These are phyloP conservation scores for Epichloe amarillans DNA, from an alignment of 2,329 filamentous ascomycete species.

Conservation along the genomic window DNA sequence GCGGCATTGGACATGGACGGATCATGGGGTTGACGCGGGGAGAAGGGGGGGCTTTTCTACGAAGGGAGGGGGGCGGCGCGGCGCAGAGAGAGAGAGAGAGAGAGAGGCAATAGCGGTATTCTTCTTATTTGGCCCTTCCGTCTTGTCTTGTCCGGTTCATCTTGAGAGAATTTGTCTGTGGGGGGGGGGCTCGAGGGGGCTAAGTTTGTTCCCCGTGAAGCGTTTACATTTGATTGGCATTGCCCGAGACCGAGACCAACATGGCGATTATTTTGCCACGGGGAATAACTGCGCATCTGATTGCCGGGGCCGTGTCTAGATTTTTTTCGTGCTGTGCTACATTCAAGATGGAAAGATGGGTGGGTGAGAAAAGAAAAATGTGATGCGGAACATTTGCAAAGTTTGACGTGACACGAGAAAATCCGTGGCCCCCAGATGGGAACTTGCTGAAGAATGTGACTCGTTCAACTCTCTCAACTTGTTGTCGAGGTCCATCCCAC, in stretches of 20 bases:
- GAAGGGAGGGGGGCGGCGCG: neutral
- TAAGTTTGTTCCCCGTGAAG: no score
- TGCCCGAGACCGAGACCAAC: neutral
- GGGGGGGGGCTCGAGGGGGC: no score
- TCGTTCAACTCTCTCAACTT: neutral
- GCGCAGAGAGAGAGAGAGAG: no score
- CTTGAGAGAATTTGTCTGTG: no score
- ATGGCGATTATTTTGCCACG: neutral
- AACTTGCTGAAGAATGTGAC: neutral
- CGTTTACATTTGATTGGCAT: no score
- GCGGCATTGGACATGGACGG: neutral
- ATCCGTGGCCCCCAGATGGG: neutral
- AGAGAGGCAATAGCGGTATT: no score
- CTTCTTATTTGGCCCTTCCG: no score
- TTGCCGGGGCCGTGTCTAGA: no score
- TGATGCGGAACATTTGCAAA: neutral
- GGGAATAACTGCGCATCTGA: no score
- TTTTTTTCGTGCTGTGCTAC: neutral
- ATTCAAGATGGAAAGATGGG: neutral
- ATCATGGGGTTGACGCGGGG: neutral
- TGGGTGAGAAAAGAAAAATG: neutral
- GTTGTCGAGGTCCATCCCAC: neutral
- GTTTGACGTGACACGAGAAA: no score
- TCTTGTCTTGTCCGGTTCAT: no score
- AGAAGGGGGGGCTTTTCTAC: neutral